phyloP scores from a whole-genome alignment of 768 basidiomycete genomes.

The Ephemerocybe angulata region DNA sequence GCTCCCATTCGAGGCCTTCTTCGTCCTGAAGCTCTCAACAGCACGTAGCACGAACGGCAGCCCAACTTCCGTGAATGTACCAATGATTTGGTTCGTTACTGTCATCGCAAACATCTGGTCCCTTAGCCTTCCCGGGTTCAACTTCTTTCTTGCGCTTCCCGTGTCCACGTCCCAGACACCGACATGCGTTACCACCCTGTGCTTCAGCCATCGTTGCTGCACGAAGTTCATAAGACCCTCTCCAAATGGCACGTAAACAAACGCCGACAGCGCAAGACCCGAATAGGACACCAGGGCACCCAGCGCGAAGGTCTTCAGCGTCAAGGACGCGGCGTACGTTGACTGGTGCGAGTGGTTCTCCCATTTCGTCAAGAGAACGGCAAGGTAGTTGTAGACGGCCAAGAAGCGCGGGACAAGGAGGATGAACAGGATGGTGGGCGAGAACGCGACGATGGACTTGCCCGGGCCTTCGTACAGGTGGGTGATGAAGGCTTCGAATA shows the following conservation, averaged over 20 bases:
- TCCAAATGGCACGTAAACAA: constrained; percentile 93
- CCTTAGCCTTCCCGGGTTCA: constrained; percentile 68
- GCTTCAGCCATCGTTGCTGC: constrained; percentile 23
- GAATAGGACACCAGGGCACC: constrained; percentile 89
- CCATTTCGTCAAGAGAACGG: constrained; percentile 73
- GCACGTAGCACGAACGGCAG: constrained; percentile 74
- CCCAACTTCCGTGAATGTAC: constrained; percentile 74
- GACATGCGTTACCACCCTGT: constrained; percentile 9
- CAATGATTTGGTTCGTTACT: constrained; percentile 83
- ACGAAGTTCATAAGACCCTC: constrained; percentile 70
- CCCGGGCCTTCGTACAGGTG: constrained; percentile 88
- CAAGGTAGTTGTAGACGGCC: constrained; percentile 64
- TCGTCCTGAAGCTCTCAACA: constrained; percentile 44
- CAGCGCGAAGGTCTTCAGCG: constrained; percentile 87
- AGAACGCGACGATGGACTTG: constrained; percentile 71
- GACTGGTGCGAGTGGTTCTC: constrained; percentile 89
- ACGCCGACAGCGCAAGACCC: constrained; percentile 88
- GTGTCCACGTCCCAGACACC: constrained; percentile 53
- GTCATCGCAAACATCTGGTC: constrained; percentile 93
- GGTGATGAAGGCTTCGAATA: constrained; percentile 88
- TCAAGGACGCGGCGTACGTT: constrained; percentile 72
- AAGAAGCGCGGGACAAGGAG: constrained; percentile 78
- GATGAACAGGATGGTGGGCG: constrained; percentile 81
- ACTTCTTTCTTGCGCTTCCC: constrained; percentile 48
- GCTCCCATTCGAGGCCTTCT: constrained; percentile 22